A percentile compares a stretch with the other conserved stretches of the same genome.
phyloP scores from a whole-genome alignment of 371 early-diverging fungal species.

The Rhizomucor miehei region DNA sequence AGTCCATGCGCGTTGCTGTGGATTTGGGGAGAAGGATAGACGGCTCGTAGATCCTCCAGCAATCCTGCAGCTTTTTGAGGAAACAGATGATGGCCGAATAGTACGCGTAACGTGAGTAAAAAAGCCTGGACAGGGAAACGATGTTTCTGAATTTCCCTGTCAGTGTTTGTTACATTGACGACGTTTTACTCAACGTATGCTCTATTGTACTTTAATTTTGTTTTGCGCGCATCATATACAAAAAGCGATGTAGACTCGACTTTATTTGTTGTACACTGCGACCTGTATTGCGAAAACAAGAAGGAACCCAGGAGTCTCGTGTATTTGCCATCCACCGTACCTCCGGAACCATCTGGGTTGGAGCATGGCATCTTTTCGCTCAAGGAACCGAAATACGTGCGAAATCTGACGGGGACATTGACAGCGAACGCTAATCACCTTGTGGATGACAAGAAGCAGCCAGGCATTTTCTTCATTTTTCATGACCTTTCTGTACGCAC shows the following conservation, averaged over 20 bases:
- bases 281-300: slow-evolving; percentile 14
- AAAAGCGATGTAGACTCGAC: slow-evolving; percentile 7
- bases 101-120: slow-evolving; percentile 8
- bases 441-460: slow-evolving; percentile 21
- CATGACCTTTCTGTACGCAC: slow-evolving; percentile 49
- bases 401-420: slow-evolving; percentile 16
- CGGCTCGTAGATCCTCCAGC: slow-evolving; percentile 71
- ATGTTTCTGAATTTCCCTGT: neutral
- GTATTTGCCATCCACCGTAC: slow-evolving; percentile 9
- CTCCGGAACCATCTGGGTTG: slow-evolving; percentile 5
- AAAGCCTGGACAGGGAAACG: neutral
- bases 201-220: no score
- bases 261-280: slow-evolving; percentile 22
- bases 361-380: slow-evolving; percentile 12
- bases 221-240: no score
- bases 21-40: slow-evolving; percentile 72
- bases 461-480: slow-evolving; percentile 57
- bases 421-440: slow-evolving; percentile 18
- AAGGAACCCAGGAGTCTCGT: slow-evolving; percentile 12
- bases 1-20: slow-evolving; percentile 65
- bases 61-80: slow-evolving; percentile 47
- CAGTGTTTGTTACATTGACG: no score
- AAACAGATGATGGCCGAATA: slow-evolving; percentile 13
- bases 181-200: no score
- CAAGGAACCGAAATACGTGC: slow-evolving; percentile 9